Evolutionary conservation across 2,329 filamentous ascomycete species (phyloP).

Genomic region (Aspergillus aculeatinus): DNA sequence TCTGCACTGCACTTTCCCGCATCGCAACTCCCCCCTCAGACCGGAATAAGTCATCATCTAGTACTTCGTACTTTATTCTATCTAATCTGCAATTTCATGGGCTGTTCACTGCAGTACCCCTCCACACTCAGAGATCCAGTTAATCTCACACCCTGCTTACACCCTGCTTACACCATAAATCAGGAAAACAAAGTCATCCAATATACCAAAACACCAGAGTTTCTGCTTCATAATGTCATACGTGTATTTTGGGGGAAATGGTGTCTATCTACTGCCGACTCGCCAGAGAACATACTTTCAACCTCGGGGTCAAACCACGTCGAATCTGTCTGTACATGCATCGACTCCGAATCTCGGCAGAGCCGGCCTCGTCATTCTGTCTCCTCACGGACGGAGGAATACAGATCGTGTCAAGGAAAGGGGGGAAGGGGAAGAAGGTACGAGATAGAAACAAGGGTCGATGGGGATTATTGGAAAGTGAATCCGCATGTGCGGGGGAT

Average conservation of each 20-base stretch:
- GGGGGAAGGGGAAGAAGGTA: slow-evolving; percentile 1
- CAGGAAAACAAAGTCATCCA: too few relatives aligned
- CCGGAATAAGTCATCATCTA: too few relatives aligned
- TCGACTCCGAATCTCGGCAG: slow-evolving; percentile 19
- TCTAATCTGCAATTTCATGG: too few relatives aligned
- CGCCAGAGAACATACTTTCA: slow-evolving; percentile 16
- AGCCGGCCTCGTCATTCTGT: slow-evolving; percentile 27
- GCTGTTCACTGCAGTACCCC: too few relatives aligned
- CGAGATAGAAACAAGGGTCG: slow-evolving; percentile 10
- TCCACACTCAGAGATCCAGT: too few relatives aligned
- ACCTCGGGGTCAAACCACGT: slow-evolving; percentile 16
- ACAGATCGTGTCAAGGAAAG: slow-evolving; percentile 11
- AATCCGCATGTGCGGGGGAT: slow-evolving; percentile 1
- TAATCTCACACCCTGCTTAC: too few relatives aligned
- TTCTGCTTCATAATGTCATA: slow-evolving; percentile 17
- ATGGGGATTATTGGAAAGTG: slow-evolving; percentile 7
- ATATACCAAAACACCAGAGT: not conserved
- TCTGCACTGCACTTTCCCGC: too few relatives aligned
- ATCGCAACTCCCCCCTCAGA: too few relatives aligned
- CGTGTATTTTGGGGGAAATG: slow-evolving; percentile 33
- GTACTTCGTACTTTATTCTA: too few relatives aligned
- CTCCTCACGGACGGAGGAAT: slow-evolving; percentile 24
- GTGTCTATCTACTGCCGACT: slow-evolving; percentile 38
- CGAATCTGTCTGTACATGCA: slow-evolving; percentile 6
- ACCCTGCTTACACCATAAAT: too few relatives aligned